Evolutionary conservation across 805 yeast genomes (phyloP), one percentile per base, ranked within the genome.

Genomic region (Kurtzmaniella fragi): DNA sequence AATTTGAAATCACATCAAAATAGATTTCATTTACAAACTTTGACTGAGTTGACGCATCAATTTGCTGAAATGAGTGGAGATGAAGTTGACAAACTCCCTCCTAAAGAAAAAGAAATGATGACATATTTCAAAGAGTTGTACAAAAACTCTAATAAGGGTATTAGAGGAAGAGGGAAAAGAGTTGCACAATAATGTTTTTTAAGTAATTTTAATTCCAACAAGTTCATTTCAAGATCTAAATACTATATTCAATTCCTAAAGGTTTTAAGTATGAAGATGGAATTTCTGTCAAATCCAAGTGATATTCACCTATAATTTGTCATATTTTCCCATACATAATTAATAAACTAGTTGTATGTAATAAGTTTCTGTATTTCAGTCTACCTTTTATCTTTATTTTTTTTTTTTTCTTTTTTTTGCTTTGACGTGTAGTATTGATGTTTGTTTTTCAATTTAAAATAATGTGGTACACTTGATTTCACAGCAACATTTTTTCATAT

Each of bases 1-100:
- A 90, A 90, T 54, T 73, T 90, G 69, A 90, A 91, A 61, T 85
- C 95, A 1, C 98, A 91, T 60, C 98, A 90, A 56, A 91, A 90
- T 61, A 72, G 90, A 50, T 88, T 89, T 55, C 98, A 89, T 59
- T 61, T 80, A 46, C 77, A 76, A 12, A 81, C 95, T 0, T 68
- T 91, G 46, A 78, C 78, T 47, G 67, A 67, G 26, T 66, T 89
- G 55, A 85, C 95, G 1, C 75, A 70, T 42, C 77, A 71, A 48
- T 61, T 84, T 44, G 89, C 91, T 1, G 80, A 77, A 46, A 61
- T 80, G 39, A 53, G 59, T 29, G 77, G 80, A 15, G 73, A 76
- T 3, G 63, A 62, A 14, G 44, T 66, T 11, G 68, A 71, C 31
- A 64, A 67, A 42, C 58, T 77, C 23, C 84, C 90, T 0, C 61